phyloP scores from a whole-genome alignment of 1,139 yeast species.

The Pneumocystis canis region DNA sequence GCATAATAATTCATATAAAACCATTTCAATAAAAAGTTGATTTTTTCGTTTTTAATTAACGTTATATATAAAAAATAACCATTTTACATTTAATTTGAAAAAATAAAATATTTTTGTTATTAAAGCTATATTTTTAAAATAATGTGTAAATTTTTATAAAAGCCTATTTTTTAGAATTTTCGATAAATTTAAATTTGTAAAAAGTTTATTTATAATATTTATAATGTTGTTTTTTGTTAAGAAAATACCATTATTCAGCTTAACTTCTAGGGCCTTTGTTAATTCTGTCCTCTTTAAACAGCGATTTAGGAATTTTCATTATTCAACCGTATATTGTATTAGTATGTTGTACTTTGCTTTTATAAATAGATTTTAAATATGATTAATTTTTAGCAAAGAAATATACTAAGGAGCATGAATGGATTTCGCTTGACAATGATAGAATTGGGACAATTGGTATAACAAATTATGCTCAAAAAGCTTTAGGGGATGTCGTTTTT shows the following conservation, averaged over 20 bases:
- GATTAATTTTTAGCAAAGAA: background rate
- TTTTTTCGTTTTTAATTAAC: slow-evolving; percentile 33
- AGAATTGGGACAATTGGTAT: slow-evolving; percentile 55
- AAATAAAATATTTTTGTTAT: background rate
- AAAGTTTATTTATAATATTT: background rate
- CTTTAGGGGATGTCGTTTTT: slow-evolving; percentile 94
- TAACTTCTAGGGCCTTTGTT: background rate
- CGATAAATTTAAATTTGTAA: background rate
- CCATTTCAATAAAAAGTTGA: background rate
- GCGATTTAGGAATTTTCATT: background rate
- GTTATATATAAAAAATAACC: slow-evolving; percentile 44
- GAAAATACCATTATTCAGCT: background rate
- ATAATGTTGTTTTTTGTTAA: background rate
- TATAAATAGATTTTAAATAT: background rate
- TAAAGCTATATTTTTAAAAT: background rate
- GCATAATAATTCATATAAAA: slow-evolving; percentile 17
- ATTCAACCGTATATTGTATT: slow-evolving; percentile 27
- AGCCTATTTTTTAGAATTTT: background rate
- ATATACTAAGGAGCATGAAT: slow-evolving; percentile 71
- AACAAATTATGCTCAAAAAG: slow-evolving; percentile 89
- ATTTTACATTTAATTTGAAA: background rate
- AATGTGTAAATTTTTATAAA: background rate
- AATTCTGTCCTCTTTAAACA: background rate
- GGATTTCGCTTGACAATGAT: slow-evolving; percentile 79
- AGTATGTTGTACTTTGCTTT: slow-evolving; percentile 56